phyloP scores from a whole-genome alignment of 306 rosid genomes.

The Adenanthera pavonina region DNA sequence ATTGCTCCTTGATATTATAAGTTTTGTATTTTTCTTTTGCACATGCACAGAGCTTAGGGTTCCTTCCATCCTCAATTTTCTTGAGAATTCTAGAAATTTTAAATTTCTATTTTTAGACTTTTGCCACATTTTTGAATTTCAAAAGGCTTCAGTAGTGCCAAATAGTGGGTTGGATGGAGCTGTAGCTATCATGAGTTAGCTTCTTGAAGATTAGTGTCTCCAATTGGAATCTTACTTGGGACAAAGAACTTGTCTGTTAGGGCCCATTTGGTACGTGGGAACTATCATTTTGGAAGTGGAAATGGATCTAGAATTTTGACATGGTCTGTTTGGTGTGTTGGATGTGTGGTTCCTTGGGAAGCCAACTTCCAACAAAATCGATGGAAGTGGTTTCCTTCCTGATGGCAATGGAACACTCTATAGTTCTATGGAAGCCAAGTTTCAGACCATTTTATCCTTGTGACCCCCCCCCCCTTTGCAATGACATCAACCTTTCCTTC shows the following conservation, averaged over 20 bases:
- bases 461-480: too few species aligned
- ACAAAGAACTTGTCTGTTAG: background rate
- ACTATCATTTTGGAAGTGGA: too few species aligned
- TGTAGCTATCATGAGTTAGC: slow-evolving; percentile 13
- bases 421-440: too few species aligned
- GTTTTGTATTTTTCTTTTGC: slow-evolving; percentile 24
- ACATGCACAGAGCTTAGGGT: background rate
- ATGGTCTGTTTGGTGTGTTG: too few species aligned
- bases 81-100: background rate
- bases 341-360: too few species aligned
- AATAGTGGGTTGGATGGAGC: slow-evolving; percentile 8
- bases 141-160: background rate
- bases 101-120: background rate
- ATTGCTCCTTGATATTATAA: background rate
- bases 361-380: too few species aligned
- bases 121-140: background rate
- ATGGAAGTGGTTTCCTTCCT: too few species aligned
- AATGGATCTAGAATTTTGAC: too few species aligned
- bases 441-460: too few species aligned
- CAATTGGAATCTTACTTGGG: background rate
- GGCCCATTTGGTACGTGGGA: too few species aligned
- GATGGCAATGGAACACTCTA: too few species aligned
- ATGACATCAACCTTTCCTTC: too few species aligned
- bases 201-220: slow-evolving; percentile 28
- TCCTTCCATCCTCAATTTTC: background rate